These are phyloP conservation scores for Cadophora sp. DNA, from an alignment of 2,329 filamentous ascomycete species.

Conservation along the genomic window DNA sequence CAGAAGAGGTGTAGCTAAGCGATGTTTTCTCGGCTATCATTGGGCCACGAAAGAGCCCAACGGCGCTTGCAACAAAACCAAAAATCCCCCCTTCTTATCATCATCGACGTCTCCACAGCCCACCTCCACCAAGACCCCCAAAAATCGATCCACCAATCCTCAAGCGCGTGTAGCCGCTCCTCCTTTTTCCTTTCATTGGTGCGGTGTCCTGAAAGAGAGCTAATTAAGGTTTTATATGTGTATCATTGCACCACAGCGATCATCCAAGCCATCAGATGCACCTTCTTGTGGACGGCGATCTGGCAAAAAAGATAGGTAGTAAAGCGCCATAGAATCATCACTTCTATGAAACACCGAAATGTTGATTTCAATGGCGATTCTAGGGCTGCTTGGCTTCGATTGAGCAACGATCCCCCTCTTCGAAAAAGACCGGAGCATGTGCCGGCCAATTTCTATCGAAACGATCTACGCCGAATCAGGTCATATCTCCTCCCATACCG, in stretches of 20 bases:
- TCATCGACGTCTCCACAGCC: background rate
- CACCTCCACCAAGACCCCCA: background rate
- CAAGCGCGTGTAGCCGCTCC: conserved; percentile 12
- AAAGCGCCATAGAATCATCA: background rate
- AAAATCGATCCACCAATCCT: background rate
- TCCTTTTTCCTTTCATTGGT: background rate
- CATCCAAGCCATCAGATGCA: background rate
- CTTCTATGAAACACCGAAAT: background rate
- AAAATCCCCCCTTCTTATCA: background rate
- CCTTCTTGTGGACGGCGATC: background rate
- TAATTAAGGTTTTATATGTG: conserved; percentile 7
- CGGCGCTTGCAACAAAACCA: conserved; percentile 8
- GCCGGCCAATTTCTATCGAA: background rate
- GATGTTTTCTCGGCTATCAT: conserved; percentile 10
- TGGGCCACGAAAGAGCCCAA: background rate
- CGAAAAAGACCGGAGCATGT: background rate
- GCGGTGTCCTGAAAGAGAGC: background rate
- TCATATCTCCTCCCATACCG: background rate
- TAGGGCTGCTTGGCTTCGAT: background rate
- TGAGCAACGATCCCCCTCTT: background rate
- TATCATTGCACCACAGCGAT: background rate
- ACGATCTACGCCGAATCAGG: background rate
- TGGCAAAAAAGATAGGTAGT: background rate
- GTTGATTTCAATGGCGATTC: background rate
- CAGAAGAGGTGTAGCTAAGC: conserved; percentile 1